Evolutionary conservation across 1,139 yeast genomes (phyloP), one percentile per base, ranked within the genome.

Genomic region (Hyphopichia fennica): DNA sequence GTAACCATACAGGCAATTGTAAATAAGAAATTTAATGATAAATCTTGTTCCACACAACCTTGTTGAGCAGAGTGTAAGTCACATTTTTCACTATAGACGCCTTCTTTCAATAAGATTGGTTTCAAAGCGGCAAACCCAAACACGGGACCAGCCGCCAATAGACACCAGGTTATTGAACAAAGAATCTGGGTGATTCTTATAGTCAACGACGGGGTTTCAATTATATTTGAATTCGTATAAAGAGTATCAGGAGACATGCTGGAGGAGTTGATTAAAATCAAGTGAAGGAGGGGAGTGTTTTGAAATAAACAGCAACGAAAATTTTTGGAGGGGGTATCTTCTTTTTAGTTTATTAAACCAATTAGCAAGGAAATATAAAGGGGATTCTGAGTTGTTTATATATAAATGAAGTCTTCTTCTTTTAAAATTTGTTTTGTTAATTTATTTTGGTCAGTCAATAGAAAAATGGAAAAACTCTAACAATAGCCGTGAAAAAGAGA

Each of bases 71-170:
- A 40, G 16, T 23, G 40, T 1, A 50, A 41, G 15, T 58, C 59
- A 62, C 97, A 91, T 18, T 68, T 60, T 11, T 80, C 77, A 25
- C 72, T 62, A 56, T 91, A 91, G n/a, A 90, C 82, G 2, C 90
- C 89, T 58, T 90, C 91, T 9, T 72, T 62, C 20, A 88, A 79
- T 38, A 91, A 69, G 3, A 90, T 79, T 4, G 96, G 95, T 57
- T 91, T 91, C 42, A 91, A 68, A 3, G 97, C 97, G 16, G 97
- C 96, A 67, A 90, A 91, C 1, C 97, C 96, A 70, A 91, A 91
- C 10, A 90, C 84, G 1, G 95, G 90, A 2, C 97, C 98, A 0
- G 96, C 96, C 2, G 96, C 91, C 32, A 89, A 69, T 20, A 90
- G 67, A 65, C 97, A 90, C 96, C 96, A 90, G 1, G 74, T 50